Base-by-base conservation (phyloP, 73 alveolate species). In the Paramecium primaurelia region DNA sequence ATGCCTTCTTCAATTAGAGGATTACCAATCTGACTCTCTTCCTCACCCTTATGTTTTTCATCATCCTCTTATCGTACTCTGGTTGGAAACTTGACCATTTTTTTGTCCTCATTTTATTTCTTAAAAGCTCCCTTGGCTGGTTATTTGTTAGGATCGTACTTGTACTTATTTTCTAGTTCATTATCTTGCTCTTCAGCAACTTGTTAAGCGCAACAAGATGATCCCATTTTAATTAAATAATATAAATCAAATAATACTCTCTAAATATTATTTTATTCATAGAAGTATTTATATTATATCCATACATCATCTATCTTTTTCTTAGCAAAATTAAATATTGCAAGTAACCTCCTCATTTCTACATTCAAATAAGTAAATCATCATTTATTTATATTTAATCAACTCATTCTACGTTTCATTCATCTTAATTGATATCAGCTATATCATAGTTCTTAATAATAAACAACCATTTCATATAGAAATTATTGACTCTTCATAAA, bases 11-110 rank as follows among this genome's bases (percentile, higher is more conserved):
- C 84, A 12, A 64, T 64, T 32, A 64, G 11, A 12, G 84, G 84
- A 34, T 64, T 64, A 2, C 51, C 42, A 14, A 64, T 28, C 26
- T 7, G 36, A 18, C 69, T 54, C 8, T 68, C 84, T 6, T 68
- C 84, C 5, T 73, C 58, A 20, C 11, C 87, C 22, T 73, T 64
- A 25, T 80, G 28, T 45, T 80, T 80, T 20, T 80, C 91, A 0
- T 80, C 91, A 80, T 40, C 91, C 75, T 80, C 77, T 26, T 80
- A 42, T 49, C 91, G 6, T 25, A 80, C 91, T 49, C 75, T 40
- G 1, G 91, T 80, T 26, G 91, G 91, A 80, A 80, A 80, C 58
- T 80, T 80, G 77, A 80, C 91, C 37, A 80, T 45, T 80, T 80
- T 80, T 64, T 80, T 80, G 12, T 80, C 91, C 7, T 80, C 87